phyloP scores from a whole-genome alignment of 78 protist genomes.

The Planoprotostelium fungivorum region DNA sequence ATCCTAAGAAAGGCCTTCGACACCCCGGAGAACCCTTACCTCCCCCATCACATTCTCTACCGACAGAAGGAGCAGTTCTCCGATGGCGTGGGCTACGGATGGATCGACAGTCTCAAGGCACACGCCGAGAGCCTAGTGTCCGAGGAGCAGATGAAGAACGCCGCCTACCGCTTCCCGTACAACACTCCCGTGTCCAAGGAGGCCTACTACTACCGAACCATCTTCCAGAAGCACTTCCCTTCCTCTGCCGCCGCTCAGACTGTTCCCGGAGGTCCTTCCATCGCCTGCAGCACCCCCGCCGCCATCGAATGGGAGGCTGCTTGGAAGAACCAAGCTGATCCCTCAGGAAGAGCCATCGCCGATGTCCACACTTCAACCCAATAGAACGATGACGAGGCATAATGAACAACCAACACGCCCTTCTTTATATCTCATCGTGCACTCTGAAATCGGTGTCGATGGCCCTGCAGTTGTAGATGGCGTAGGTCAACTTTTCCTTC shows the following conservation, averaged over 20 bases:
- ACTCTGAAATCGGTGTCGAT: conserved; percentile 73
- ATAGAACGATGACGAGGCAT: no score
- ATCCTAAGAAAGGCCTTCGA: conserved; percentile 79
- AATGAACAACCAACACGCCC: no score
- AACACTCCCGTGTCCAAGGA: conserved; percentile 88
- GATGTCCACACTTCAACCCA: conserved; percentile 20
- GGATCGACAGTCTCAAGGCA: conserved; percentile 84
- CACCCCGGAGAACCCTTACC: conserved; percentile 68
- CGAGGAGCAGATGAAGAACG: conserved; percentile 44
- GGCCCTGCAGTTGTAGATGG: conserved; percentile 69
- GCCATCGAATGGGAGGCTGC: conserved; percentile 70
- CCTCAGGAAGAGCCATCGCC: conserved; percentile 25
- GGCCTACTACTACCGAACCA: conserved; percentile 77
- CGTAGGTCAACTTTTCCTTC: conserved; percentile 69
- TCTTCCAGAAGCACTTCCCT: conserved; percentile 63
- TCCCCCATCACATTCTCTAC: conserved; percentile 78
- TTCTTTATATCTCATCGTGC: background rate
- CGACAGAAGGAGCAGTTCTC: conserved; percentile 89
- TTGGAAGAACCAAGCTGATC: conserved; percentile 14
- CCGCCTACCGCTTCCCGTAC: conserved; percentile 69
- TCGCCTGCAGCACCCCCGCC: conserved; percentile 69
- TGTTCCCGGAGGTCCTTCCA: conserved; percentile 72
- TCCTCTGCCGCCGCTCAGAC: conserved; percentile 12
- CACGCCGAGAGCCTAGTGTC: conserved; percentile 56
- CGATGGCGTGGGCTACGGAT: conserved; percentile 78